phyloP scores from a whole-genome alignment of 192 early-diverging fungal species.

The Irineochytrium annulatum region DNA sequence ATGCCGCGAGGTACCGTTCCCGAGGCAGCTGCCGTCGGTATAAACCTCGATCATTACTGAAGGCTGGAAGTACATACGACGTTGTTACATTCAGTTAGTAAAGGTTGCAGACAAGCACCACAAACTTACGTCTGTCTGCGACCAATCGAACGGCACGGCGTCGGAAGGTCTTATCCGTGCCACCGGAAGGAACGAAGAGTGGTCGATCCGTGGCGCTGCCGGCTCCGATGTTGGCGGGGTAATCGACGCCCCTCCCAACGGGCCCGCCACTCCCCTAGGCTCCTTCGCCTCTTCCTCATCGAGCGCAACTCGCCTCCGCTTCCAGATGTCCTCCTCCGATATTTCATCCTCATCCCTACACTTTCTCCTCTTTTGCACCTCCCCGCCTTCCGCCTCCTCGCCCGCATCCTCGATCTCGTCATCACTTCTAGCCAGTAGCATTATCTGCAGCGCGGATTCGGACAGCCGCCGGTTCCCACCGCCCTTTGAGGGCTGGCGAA shows the following conservation, averaged over 20 bases:
- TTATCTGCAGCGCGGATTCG: too few relatives aligned
- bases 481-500: not conserved
- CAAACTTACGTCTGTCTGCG: not conserved
- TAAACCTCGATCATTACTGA: conserved; percentile 45
- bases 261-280: too few relatives aligned
- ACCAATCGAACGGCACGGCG: not conserved
- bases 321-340: not conserved
- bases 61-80: too few relatives aligned
- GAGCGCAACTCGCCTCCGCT: too few relatives aligned
- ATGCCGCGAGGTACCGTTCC: conserved; percentile 56
- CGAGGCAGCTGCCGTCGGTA: conserved; percentile 75
- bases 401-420: not conserved
- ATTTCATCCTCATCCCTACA: not conserved
- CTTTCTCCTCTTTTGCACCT: not conserved
- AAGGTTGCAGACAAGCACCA: too few relatives aligned
- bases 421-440: too few relatives aligned
- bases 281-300: too few relatives aligned
- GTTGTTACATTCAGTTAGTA: too few relatives aligned
- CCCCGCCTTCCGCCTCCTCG: not conserved
- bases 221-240: not conserved
- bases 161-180: not conserved
- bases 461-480: too few relatives aligned
- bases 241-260: too few relatives aligned
- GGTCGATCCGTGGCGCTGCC: not conserved
- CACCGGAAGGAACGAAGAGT: not conserved